Evolutionary conservation across 2,329 filamentous ascomycete species (phyloP).

Genomic region (Colletotrichum sp.): DNA sequence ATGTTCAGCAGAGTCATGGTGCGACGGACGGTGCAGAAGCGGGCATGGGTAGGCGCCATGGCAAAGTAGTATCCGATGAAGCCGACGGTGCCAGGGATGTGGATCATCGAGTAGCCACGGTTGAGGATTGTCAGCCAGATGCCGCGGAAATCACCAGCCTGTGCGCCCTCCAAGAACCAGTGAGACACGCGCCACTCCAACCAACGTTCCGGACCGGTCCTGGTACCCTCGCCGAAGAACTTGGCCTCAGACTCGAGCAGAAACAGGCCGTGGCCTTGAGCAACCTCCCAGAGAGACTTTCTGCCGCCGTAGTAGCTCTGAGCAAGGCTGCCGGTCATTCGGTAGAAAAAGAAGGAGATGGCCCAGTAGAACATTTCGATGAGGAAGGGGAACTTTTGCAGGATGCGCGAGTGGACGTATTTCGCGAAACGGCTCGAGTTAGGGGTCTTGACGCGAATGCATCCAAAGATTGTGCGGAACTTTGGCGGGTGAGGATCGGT

Average conservation of each 20-base stretch:
- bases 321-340: slow-evolving; percentile 58
- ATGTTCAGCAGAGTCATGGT: slow-evolving; percentile 64
- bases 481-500: slow-evolving; percentile 45
- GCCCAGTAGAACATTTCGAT: slow-evolving; percentile 79
- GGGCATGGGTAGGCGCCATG: slow-evolving; percentile 46
- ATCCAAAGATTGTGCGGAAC: slow-evolving; percentile 54
- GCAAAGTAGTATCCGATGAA: slow-evolving; percentile 71
- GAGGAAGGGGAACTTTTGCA: slow-evolving; percentile 71
- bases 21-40: slow-evolving; percentile 40
- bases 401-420: slow-evolving; percentile 64
- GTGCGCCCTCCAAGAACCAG: slow-evolving; percentile 49
- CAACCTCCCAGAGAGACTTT: slow-evolving; percentile 50
- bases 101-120: slow-evolving; percentile 63
- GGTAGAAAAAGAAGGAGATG: slow-evolving; percentile 69
- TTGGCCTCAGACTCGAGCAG: slow-evolving; percentile 61
- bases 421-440: slow-evolving; percentile 66
- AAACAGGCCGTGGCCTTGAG: slow-evolving; percentile 58
- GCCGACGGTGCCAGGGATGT: slow-evolving; percentile 65
- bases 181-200: slow-evolving; percentile 51
- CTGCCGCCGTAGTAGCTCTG: slow-evolving; percentile 51
- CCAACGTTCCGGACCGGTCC: slow-evolving; percentile 47
- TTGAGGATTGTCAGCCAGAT: slow-evolving; percentile 57
- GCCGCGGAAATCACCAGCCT: slow-evolving; percentile 16
- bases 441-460: slow-evolving; percentile 51
- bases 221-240: slow-evolving; percentile 36